These are phyloP conservation scores for Hapsidospora chrysogenum DNA, from an alignment of 495 filamentous ascomycete species.

Conservation along the genomic window DNA sequence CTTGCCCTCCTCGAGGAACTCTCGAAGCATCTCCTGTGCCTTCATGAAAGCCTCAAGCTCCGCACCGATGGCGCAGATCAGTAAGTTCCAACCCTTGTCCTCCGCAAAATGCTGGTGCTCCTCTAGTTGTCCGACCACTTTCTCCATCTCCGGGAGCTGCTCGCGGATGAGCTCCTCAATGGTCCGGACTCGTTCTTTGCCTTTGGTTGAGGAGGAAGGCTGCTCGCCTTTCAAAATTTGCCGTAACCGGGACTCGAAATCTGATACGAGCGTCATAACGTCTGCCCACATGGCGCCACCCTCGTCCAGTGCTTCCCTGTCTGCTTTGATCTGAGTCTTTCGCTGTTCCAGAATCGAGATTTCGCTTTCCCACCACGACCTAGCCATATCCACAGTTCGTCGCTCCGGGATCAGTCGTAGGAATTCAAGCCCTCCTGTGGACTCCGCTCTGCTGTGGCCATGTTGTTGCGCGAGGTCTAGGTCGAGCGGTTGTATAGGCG, in stretches of 20 bases:
- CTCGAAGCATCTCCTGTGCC: slow-evolving; percentile 45
- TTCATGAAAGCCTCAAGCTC: slow-evolving; percentile 73
- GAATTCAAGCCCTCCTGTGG: slow-evolving; percentile 23
- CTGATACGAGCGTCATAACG: slow-evolving; percentile 40
- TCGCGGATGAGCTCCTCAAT: slow-evolving; percentile 19
- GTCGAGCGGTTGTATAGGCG: slow-evolving; percentile 28
- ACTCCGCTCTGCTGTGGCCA: slow-evolving; percentile 7
- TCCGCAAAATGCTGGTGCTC: slow-evolving; percentile 41
- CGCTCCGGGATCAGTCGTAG: slow-evolving; percentile 46
- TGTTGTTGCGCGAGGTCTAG: slow-evolving; percentile 14
- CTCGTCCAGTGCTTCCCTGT: slow-evolving; percentile 66
- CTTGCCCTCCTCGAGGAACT: slow-evolving; percentile 23
- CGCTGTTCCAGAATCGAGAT: slow-evolving; percentile 37
- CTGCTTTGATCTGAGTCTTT: slow-evolving; percentile 43
- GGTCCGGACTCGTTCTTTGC: slow-evolving; percentile 9
- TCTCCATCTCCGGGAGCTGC: slow-evolving; percentile 38
- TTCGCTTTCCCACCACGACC: slow-evolving; percentile 59
- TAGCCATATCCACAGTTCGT: slow-evolving; percentile 61
- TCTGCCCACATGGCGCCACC: slow-evolving; percentile 69
- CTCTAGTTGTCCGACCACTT: slow-evolving; percentile 40
- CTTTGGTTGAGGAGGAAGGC: neutral
- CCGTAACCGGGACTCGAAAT: slow-evolving; percentile 51
- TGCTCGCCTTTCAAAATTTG: slow-evolving; percentile 28
- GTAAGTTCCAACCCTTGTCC: slow-evolving; percentile 63
- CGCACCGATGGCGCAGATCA: slow-evolving; percentile 76